Conservation (phyloP, 345 rosid genomes). For the Lagerstroemia speciosa region DNA sequence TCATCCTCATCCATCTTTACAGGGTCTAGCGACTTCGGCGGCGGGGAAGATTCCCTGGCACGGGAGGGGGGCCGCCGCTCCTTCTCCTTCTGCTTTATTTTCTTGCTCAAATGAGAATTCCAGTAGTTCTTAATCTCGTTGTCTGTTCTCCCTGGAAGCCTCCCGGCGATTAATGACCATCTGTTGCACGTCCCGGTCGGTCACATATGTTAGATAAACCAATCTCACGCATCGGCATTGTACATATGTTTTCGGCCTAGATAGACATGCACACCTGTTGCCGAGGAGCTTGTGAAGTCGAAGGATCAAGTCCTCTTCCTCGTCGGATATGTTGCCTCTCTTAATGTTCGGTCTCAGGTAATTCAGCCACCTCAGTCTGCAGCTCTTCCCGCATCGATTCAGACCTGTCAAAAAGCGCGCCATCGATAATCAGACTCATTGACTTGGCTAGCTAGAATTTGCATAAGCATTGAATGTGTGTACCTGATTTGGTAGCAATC, state of each 20-base stretch:
- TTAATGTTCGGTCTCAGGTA: constrained; percentile 57
- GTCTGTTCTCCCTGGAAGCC: constrained; percentile 65
- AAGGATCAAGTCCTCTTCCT: constrained; percentile 50
- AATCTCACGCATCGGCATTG: neutral
- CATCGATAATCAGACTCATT: neutral
- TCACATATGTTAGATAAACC: too few species aligned
- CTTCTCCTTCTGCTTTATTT: constrained; percentile 11
- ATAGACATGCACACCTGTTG: constrained; percentile 27
- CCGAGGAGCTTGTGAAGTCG: constrained; percentile 53
- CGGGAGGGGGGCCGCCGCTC: too few species aligned
- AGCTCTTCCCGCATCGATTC: constrained; percentile 53
- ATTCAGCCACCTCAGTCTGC: constrained; percentile 60
- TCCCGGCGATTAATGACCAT: constrained; percentile 64
- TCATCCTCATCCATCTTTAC: neutral
- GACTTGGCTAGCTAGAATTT: neutral
- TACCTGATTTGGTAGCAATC: constrained; percentile 47
- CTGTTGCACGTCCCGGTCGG: constrained; percentile 7
- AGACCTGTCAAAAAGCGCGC: constrained; percentile 30
- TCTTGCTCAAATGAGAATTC: constrained; percentile 68
- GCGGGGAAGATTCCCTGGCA: too few species aligned
- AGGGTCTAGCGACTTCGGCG: too few species aligned
- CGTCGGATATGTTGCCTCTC: constrained; percentile 56
- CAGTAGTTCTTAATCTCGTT: constrained; percentile 63
- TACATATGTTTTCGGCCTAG: neutral
- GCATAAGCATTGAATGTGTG: neutral